These are phyloP conservation scores for Clarireedia homoeocarpa DNA, from an alignment of 2,329 filamentous ascomycete species.

Conservation along the genomic window DNA sequence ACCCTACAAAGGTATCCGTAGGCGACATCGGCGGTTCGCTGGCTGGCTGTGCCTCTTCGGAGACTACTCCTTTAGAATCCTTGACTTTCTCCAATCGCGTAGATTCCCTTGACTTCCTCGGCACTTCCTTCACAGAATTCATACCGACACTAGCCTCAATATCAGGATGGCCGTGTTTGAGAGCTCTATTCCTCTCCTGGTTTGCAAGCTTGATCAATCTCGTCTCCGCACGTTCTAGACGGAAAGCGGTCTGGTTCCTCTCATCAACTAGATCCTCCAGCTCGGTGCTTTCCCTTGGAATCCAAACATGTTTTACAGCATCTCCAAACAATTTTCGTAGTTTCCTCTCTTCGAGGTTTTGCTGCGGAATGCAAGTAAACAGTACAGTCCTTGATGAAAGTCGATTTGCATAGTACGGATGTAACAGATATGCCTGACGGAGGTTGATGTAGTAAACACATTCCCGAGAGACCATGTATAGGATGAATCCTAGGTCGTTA, in stretches of 20 bases:
- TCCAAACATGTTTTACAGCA: constrained; percentile 56
- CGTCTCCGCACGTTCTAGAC: constrained; percentile 58
- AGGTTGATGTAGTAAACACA: constrained; percentile 61
- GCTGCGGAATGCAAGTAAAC: constrained; percentile 55
- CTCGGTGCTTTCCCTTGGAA: constrained; percentile 50
- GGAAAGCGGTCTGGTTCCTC: constrained; percentile 49
- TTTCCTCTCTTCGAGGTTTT: constrained; percentile 50
- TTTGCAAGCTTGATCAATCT: constrained; percentile 52
- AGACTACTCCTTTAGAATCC: background rate
- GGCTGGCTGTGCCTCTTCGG: background rate
- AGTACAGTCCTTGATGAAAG: constrained; percentile 61
- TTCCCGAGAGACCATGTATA: constrained; percentile 59
- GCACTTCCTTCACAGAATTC: constrained; percentile 3
- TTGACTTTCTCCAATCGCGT: background rate
- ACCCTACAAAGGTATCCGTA: background rate
- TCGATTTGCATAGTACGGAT: constrained; percentile 55
- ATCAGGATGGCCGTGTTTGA: constrained; percentile 42
- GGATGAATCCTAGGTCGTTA: constrained; percentile 41
- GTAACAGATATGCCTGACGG: constrained; percentile 59
- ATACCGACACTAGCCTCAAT: constrained; percentile 13
- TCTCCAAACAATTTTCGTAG: constrained; percentile 52
- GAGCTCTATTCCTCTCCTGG: constrained; percentile 43
- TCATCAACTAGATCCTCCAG: constrained; percentile 52
- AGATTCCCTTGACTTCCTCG: background rate
- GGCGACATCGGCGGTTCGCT: background rate